These are phyloP conservation scores for Boletellus emodensis DNA, from an alignment of 768 basidiomycete species.

Conservation along the genomic window DNA sequence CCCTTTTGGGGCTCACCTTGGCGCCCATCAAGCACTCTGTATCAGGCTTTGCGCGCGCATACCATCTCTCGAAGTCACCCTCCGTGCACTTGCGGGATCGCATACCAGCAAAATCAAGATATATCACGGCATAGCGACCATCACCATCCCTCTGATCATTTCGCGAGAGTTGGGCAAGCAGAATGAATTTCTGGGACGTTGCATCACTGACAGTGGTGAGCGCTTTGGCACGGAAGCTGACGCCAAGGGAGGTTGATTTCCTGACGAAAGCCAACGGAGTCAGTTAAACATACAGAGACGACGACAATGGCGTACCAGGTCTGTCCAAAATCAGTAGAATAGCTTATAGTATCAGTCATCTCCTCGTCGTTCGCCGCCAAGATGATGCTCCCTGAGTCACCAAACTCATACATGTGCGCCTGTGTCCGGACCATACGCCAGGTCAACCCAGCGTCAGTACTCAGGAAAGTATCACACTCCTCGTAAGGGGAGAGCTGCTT, in stretches of 20 bases:
- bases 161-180: slow-evolving; percentile 74
- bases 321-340: slow-evolving; percentile 78
- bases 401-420: slow-evolving; percentile 95
- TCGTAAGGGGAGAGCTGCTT: slow-evolving; percentile 63
- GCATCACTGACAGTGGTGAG: slow-evolving; percentile 92
- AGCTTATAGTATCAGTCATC: slow-evolving; percentile 58
- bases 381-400: slow-evolving; percentile 79
- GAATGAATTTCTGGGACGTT: slow-evolving; percentile 92
- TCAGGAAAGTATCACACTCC: slow-evolving; percentile 91
- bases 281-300: not conserved
- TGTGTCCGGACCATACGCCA: slow-evolving; percentile 76
- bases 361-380: slow-evolving; percentile 87
- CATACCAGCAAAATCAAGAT: slow-evolving; percentile 78
- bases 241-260: slow-evolving; percentile 64
- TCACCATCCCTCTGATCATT: slow-evolving; percentile 48
- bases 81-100: slow-evolving; percentile 63
- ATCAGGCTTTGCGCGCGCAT: slow-evolving; percentile 60
- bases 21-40: slow-evolving; percentile 91
- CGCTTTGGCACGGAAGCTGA: slow-evolving; percentile 66
- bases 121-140: slow-evolving; percentile 67
- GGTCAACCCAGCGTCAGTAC: slow-evolving; percentile 80
- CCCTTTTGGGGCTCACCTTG: slow-evolving; percentile 50
- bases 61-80: slow-evolving; percentile 84
- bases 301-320: slow-evolving; percentile 63
- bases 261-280: slow-evolving; percentile 36